A percentile compares a stretch with the other conserved stretches of the same genome.
Conservation (phyloP, 352 stramenopile genomes). For the Phytophthora sojae region DNA sequence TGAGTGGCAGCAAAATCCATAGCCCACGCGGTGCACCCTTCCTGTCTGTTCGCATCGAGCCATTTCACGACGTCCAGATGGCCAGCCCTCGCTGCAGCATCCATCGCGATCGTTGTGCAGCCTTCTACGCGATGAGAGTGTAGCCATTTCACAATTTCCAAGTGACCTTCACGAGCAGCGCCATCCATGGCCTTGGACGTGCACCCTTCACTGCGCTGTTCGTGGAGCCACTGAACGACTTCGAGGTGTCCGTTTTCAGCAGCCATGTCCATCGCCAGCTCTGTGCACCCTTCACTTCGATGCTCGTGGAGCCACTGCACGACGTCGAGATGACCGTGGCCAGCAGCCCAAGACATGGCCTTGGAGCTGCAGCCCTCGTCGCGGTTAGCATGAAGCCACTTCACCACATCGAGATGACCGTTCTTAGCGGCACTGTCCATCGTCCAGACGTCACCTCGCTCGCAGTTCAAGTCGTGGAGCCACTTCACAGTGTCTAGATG, state of each 20-base stretch:
- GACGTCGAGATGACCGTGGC: slow-evolving; percentile 28
- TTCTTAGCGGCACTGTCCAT: slow-evolving; percentile 27
- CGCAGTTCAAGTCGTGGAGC: slow-evolving; percentile 22
- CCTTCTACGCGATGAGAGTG: slow-evolving; percentile 22
- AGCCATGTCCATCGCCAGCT: slow-evolving; percentile 24
- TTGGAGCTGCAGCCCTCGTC: slow-evolving; percentile 30
- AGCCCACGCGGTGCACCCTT: slow-evolving; percentile 28
- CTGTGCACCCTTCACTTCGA: slow-evolving; percentile 29
- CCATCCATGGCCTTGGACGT: slow-evolving; percentile 22
- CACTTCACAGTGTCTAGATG: slow-evolving; percentile 31
- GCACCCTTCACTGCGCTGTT: slow-evolving; percentile 25
- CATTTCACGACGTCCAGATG: slow-evolving; percentile 34
- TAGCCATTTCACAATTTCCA: slow-evolving; percentile 26
- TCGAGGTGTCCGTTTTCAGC: slow-evolving; percentile 15
- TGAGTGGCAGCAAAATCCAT: slow-evolving; percentile 29
- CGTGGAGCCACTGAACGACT: slow-evolving; percentile 32
- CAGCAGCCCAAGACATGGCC: slow-evolving; percentile 34
- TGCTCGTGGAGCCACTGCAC: slow-evolving; percentile 31
- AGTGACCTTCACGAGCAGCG: slow-evolving; percentile 23
- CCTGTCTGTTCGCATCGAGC: slow-evolving; percentile 24
- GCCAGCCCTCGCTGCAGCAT: slow-evolving; percentile 20
- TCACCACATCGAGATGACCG: slow-evolving; percentile 26
- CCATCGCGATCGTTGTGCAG: slow-evolving; percentile 35
- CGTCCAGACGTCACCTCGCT: slow-evolving; percentile 13
- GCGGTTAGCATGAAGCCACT: slow-evolving; percentile 35